These are phyloP conservation scores for Anthracocystis setariae DNA, from an alignment of 1,284 basidiomycete species.

Conservation along the genomic window DNA sequence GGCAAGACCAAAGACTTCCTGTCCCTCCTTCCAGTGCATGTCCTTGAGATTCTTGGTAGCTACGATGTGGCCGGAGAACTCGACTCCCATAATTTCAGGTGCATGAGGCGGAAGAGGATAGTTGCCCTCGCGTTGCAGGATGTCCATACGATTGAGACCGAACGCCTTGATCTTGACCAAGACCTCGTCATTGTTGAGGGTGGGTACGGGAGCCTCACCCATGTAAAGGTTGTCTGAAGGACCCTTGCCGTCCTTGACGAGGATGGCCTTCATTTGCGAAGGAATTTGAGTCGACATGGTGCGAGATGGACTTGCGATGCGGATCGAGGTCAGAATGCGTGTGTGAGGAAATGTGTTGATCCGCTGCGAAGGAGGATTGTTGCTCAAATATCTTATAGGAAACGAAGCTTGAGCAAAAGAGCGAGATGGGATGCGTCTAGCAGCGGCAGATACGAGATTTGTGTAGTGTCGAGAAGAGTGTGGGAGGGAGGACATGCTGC, in stretches of 20 bases:
- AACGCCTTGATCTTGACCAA: slow-evolving; percentile 72
- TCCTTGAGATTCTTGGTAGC: slow-evolving; percentile 70
- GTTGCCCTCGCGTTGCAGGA: slow-evolving; percentile 64
- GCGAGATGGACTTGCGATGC: slow-evolving; percentile 4
- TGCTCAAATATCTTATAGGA: background rate
- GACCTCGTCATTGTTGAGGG: slow-evolving; percentile 73
- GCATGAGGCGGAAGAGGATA: slow-evolving; percentile 79
- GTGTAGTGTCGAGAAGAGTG: background rate
- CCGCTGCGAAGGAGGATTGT: background rate
- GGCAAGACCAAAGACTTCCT: slow-evolving; percentile 86
- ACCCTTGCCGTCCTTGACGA: slow-evolving; percentile 82
- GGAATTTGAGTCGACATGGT: slow-evolving; percentile 39
- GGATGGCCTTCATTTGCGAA: slow-evolving; percentile 79
- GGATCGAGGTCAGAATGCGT: background rate
- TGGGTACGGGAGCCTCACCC: slow-evolving; percentile 75
- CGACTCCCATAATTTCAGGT: slow-evolving; percentile 84
- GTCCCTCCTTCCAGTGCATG: slow-evolving; percentile 73
- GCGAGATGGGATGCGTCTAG: background rate
- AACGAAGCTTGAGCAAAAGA: slow-evolving; percentile 7
- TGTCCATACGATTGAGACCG: slow-evolving; percentile 67
- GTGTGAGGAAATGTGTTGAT: background rate
- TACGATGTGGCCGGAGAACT: slow-evolving; percentile 75
- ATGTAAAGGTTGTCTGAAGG: slow-evolving; percentile 82
- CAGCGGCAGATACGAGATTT: slow-evolving; percentile 1
- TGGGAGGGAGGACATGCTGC: slow-evolving; percentile 27